Base-by-base conservation (phyloP, 371 early-diverging fungal genomes). In the Smittium mucronatum region DNA sequence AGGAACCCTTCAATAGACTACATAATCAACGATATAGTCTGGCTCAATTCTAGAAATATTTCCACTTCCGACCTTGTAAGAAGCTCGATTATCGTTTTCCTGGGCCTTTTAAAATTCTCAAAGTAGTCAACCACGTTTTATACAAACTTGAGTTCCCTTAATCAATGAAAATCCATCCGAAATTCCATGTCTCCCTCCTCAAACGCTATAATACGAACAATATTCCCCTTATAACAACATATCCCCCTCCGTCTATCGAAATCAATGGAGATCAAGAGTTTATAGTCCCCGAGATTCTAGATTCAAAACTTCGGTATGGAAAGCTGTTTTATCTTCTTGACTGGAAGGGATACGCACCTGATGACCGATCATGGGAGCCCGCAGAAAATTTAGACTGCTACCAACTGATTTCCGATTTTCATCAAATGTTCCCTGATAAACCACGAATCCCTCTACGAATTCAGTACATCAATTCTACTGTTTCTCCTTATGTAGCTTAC, bases 281-380 rank as follows among this genome's bases (percentile, higher is more conserved):
- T 34, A 34, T 30, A 36, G 67, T 67, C 11, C 30, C 36, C 5
- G 34, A 67, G 32, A 67, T 67, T 30, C 29, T 67, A 29, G 67
- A 67, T 28, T 61, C 36, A 11, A 36, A 34, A 28, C 28, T 29
- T 57, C 25, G 29, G 8, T 57, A 67, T 34, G 5, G 34, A 5
- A 67, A 67, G n/a, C 29, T 57, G 5, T 29, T 57, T 29, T 67
- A 67, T 34, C 34, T 67, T 16, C 30, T 67, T 0, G 33, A 69
- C 1, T 79, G 78, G 81, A 33, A 71, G 26, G 75, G 75, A 64
- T 69, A 74, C 34, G 32, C 16, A 36, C 5, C 36, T 15, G 29
- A 11, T 67, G 63, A 67, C 16, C 5, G 63, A 36, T 57, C 67
- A 57, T 67, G 67, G 67, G 67, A 67, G 5, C 67, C 67, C 25